Conservation (phyloP, 2,329 filamentous ascomycete species). For the Botryotinia calthae region DNA sequence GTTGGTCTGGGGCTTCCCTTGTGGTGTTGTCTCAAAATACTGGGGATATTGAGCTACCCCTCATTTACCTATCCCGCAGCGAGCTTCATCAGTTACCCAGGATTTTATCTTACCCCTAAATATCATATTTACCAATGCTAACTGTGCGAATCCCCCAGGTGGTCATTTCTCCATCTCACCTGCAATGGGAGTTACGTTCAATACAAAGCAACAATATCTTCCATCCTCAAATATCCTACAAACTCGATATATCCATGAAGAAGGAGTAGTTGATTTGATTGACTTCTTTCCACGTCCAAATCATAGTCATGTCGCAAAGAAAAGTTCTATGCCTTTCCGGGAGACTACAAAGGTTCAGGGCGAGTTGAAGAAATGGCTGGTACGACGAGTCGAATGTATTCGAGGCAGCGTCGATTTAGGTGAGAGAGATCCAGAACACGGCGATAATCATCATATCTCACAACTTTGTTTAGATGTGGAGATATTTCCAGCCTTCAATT, state of each 20-base stretch:
- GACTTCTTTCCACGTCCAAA: conserved; percentile 75
- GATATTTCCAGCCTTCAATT: conserved; percentile 71
- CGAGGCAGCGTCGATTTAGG: conserved; percentile 62
- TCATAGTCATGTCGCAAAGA: conserved; percentile 52
- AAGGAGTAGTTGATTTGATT: conserved; percentile 69
- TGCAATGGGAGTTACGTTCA: conserved; percentile 50
- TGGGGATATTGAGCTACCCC: background rate
- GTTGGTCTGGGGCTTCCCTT: background rate
- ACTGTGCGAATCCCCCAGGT: conserved; percentile 41
- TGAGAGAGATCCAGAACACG: conserved; percentile 33
- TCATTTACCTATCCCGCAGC: background rate
- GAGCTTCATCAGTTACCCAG: background rate
- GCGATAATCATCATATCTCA: conserved; percentile 8
- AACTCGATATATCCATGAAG: conserved; percentile 74
- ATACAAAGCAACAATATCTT: conserved; percentile 75
- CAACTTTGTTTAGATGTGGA: conserved; percentile 53
- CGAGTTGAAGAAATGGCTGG: conserved; percentile 68
- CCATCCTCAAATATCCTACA: conserved; percentile 73
- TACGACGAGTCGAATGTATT: conserved; percentile 70
- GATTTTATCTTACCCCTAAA: background rate
- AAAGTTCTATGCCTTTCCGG: conserved; percentile 51
- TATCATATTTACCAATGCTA: conserved; percentile 1
- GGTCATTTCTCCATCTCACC: conserved; percentile 70
- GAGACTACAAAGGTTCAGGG: conserved; percentile 55
- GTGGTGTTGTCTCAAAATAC: background rate